A percentile compares a stretch with the other conserved stretches of the same genome.
Conservation (phyloP, 345 rosid genomes). For the Punica granatum region DNA sequence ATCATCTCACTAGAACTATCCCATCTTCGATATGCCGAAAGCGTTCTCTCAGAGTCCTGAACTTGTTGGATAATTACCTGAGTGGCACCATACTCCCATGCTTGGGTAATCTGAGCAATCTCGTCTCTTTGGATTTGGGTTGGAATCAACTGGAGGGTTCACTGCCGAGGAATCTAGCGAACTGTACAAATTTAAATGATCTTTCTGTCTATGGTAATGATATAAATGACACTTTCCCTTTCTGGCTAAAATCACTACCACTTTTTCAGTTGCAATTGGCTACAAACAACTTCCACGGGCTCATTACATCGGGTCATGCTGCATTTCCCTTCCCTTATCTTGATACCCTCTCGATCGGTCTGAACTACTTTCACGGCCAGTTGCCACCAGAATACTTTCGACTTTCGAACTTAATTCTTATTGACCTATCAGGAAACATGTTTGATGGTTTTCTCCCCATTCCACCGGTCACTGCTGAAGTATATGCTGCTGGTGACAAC, state of each 20-base stretch:
- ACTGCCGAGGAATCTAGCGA: constrained; percentile 8
- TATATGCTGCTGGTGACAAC: neutral
- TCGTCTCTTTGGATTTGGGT: constrained; percentile 6
- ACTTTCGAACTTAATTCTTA: neutral
- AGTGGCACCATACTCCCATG: constrained; percentile 15
- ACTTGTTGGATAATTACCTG: constrained; percentile 17
- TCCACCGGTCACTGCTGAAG: neutral
- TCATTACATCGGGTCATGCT: neutral
- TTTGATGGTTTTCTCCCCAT: constrained; percentile 5
- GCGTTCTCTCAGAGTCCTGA: neutral
- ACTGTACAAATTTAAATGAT: constrained; percentile 11
- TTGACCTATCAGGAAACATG: constrained; percentile 13
- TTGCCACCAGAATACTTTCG: neutral
- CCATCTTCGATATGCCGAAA: constrained; percentile 7
- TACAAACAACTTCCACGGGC: constrained; percentile 10
- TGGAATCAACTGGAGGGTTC: constrained; percentile 13
- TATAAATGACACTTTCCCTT: constrained; percentile 14
- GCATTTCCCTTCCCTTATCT: neutral
- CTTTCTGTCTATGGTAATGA: constrained; percentile 15
- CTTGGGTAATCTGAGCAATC: constrained; percentile 11
- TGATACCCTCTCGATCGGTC: neutral
- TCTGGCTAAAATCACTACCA: constrained; percentile 11
- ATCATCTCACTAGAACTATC: constrained; percentile 12
- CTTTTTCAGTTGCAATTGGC: neutral
- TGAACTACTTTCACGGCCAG: constrained; percentile 2